phyloP scores from a whole-genome alignment of 345 rosid species.

The Eutrema japonicum region DNA sequence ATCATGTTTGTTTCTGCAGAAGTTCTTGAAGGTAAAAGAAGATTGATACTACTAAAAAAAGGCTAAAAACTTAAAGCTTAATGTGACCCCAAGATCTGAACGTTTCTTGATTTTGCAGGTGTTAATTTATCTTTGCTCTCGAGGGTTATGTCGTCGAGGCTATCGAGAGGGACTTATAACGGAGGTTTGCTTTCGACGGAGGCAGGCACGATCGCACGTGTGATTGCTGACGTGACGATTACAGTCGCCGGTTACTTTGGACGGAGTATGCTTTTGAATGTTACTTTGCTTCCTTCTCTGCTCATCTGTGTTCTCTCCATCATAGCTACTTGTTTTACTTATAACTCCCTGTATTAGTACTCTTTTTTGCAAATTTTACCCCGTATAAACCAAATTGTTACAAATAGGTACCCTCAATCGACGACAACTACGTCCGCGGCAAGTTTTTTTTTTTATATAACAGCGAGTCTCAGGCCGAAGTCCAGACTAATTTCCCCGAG shows the following conservation, averaged over 20 bases:
- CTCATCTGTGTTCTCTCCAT: conserved; percentile 72
- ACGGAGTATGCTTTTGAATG: conserved; percentile 65
- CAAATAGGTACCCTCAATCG: background rate
- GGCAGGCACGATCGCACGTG: conserved; percentile 95
- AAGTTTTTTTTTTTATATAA: too few species aligned
- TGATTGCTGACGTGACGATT: conserved; percentile 86
- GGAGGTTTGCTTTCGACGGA: conserved; percentile 95
- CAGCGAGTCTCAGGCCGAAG: too few species aligned
- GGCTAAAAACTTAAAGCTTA: conserved; percentile 1
- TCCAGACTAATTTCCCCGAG: too few species aligned
- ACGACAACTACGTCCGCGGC: background rate
- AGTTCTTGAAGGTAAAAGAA: conserved; percentile 83
- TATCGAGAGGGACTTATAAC: conserved; percentile 93
- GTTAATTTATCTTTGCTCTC: conserved; percentile 93
- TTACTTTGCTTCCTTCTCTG: conserved; percentile 86
- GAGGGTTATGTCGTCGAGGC: conserved; percentile 92
- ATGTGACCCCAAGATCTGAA: background rate
- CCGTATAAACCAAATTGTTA: background rate
- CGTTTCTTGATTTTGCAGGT: conserved; percentile 46
- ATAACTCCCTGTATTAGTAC: conserved; percentile 79
- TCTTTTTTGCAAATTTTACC: background rate
- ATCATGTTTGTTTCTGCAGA: conserved; percentile 92
- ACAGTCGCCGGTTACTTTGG: conserved; percentile 87
- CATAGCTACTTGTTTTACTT: conserved; percentile 83
- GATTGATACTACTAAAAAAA: background rate